Evolutionary conservation across 305 asterid species (phyloP).

Genomic region (Solanum hybrid): DNA sequence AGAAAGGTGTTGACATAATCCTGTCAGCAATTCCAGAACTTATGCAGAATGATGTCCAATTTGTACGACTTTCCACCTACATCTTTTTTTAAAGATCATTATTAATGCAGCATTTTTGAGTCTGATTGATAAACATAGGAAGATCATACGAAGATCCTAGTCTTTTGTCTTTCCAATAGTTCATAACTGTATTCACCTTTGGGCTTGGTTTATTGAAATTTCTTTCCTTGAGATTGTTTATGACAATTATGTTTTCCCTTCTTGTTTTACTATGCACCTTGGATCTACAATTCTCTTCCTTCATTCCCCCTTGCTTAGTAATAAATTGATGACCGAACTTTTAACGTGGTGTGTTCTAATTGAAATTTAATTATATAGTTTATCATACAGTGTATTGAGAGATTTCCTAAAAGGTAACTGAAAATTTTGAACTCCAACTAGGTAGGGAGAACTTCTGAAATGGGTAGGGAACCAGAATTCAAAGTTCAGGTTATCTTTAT

Average conservation of each 20-base stretch:
- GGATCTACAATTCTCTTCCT: not conserved
- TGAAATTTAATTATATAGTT: not conserved
- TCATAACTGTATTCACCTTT: not conserved
- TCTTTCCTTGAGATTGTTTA: not conserved
- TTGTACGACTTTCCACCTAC: constrained; percentile 26
- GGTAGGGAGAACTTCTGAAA: not conserved
- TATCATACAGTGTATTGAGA: not conserved
- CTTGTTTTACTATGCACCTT: not conserved
- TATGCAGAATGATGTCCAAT: constrained; percentile 72
- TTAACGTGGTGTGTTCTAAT: not conserved
- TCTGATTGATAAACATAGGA: not conserved
- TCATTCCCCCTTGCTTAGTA: not conserved
- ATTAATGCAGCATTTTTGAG: not conserved
- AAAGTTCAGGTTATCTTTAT: not conserved
- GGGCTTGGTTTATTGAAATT: not conserved
- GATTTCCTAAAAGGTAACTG: not conserved
- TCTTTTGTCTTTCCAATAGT: not conserved
- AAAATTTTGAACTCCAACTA: not conserved
- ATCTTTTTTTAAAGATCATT: not conserved
- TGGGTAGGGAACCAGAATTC: not conserved
- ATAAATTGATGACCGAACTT: not conserved
- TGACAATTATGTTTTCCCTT: not conserved
- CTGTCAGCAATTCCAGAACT: constrained; percentile 81
- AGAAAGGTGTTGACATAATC: constrained; percentile 89
- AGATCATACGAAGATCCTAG: not conserved